Evolutionary conservation across 306 rosid genomes (phyloP).

Genomic region (Gleditsia sinensis): DNA sequence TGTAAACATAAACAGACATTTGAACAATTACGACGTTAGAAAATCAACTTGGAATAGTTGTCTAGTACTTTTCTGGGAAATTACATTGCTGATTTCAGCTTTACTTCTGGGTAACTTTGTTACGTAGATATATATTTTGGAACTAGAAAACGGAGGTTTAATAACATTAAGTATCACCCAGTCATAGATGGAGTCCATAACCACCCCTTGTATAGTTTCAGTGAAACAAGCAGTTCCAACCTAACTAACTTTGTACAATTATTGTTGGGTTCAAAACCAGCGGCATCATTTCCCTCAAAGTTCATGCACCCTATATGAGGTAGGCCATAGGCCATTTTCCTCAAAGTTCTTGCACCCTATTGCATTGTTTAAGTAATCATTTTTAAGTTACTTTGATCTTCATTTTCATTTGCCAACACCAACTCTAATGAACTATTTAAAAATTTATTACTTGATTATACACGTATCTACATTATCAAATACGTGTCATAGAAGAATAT

Average conservation of each 20-base stretch:
- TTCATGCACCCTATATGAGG: not conserved
- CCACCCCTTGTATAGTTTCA: constrained; percentile 51
- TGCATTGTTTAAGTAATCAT: not conserved
- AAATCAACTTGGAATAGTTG: not conserved
- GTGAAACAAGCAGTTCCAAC: constrained; percentile 48
- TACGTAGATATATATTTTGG: constrained; percentile 5
- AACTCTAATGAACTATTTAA: not conserved
- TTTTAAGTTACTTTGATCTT: not conserved
- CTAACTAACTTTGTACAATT: constrained; percentile 24
- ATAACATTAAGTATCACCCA: not conserved
- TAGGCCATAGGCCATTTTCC: not conserved
- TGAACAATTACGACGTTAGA: not conserved
- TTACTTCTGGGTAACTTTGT: not conserved
- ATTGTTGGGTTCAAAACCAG: constrained; percentile 52
- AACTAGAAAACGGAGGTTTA: not conserved
- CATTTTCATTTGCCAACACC: not conserved
- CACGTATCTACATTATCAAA: not conserved
- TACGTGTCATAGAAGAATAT: not conserved
- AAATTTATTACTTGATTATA: not conserved
- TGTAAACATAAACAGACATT: not conserved
- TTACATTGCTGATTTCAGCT: not conserved
- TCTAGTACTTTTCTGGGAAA: no score
- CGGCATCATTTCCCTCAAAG: constrained; percentile 34
- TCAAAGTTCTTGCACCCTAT: not conserved
- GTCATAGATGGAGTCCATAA: not conserved